Conservation (phyloP, 2,329 filamentous ascomycete species). For the Fusarium subtropicale region DNA sequence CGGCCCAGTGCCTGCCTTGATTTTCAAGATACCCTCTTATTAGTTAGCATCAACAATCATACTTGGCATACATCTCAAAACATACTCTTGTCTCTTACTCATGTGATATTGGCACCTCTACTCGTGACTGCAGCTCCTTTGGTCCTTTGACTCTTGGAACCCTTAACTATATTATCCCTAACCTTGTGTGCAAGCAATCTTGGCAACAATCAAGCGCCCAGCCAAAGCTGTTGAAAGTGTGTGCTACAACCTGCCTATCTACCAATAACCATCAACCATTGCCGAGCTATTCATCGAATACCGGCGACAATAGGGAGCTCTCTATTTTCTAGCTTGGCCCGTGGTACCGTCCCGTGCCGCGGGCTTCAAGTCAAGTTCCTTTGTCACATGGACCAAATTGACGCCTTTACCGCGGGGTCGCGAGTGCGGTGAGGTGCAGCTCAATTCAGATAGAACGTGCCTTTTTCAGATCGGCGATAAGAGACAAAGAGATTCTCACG, state of each 20-base stretch:
- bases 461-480: constrained; percentile 25
- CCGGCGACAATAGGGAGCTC: constrained; percentile 24
- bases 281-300: constrained; percentile 18
- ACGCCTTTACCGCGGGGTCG: constrained; percentile 31
- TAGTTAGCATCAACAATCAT: constrained; percentile 35
- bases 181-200: not conserved
- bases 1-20: constrained; percentile 35
- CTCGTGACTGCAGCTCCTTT: constrained; percentile 13
- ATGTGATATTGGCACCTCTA: constrained; percentile 25
- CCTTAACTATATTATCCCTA: not conserved
- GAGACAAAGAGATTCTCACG: constrained; percentile 10
- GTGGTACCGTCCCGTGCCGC: constrained; percentile 39
- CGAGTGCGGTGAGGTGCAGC: constrained; percentile 24
- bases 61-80: constrained; percentile 22
- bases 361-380: constrained; percentile 13
- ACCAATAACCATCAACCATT: constrained; percentile 17
- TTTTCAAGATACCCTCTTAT: constrained; percentile 42
- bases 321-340: constrained; percentile 33
- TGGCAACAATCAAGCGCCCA: constrained; percentile 16
- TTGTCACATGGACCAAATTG: constrained; percentile 30
- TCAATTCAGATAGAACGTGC: not conserved
- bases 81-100: constrained; percentile 6
- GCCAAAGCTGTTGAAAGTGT: constrained; percentile 16
- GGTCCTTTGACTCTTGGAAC: not conserved
- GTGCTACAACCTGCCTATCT: constrained; percentile 27